These are phyloP conservation scores for Aspergillus ochraceoroseus DNA, from an alignment of 2,329 filamentous ascomycete genomes.

Conservation along the genomic window DNA sequence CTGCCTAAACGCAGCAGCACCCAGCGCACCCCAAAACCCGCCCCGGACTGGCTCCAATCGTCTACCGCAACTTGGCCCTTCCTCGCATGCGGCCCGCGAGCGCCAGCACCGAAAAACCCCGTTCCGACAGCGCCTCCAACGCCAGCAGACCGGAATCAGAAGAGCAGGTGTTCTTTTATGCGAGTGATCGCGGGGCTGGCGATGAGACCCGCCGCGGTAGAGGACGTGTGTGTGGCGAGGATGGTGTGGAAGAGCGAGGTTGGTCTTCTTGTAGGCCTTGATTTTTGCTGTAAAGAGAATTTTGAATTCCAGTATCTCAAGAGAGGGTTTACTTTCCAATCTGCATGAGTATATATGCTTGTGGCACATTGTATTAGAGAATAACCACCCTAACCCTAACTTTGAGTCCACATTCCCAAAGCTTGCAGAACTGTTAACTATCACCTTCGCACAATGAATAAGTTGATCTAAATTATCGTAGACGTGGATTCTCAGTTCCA, in stretches of 20 bases:
- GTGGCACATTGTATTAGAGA: not conserved
- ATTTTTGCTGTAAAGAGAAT: too few relatives aligned
- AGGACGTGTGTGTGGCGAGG: constrained; percentile 60
- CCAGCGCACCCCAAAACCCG: constrained; percentile 3
- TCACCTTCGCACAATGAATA: too few relatives aligned
- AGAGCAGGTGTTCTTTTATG: constrained; percentile 24
- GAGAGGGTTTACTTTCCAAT: too few relatives aligned
- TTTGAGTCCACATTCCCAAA: too few relatives aligned
- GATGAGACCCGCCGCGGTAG: constrained; percentile 48
- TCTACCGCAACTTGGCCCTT: constrained; percentile 47
- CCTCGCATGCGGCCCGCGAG: constrained; percentile 52
- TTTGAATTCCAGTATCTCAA: too few relatives aligned
- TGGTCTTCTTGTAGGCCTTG: constrained; percentile 68
- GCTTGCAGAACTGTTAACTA: too few relatives aligned
- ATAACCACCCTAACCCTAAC: too few relatives aligned
- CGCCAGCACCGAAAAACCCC: constrained; percentile 43
- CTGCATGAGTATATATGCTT: not conserved
- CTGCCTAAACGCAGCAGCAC: too few relatives aligned
- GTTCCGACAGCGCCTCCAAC: constrained; percentile 46
- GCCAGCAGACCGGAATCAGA: constrained; percentile 47
- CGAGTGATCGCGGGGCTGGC: constrained; percentile 28
- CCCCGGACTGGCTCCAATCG: constrained; percentile 12
- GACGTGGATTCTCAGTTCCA: too few relatives aligned
- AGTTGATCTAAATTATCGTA: too few relatives aligned
- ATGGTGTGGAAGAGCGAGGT: constrained; percentile 50